Percentiles rank a stretch among this genome's conserved stretches.
phyloP scores from a whole-genome alignment of 306 rosid genomes.

The Begonia fuchsioides region DNA sequence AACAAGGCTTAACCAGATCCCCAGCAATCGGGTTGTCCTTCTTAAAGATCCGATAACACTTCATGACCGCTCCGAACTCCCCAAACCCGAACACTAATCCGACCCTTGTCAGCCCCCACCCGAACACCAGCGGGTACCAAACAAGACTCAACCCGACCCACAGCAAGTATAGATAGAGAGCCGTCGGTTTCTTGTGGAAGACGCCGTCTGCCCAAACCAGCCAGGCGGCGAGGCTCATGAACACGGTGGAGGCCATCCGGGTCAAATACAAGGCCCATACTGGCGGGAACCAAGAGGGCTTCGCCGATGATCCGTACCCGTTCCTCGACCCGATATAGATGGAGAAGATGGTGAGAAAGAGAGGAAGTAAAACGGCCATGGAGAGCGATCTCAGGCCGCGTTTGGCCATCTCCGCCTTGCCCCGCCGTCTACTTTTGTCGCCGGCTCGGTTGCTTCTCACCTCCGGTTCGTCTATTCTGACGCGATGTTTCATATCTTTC shows the following conservation, averaged over 20 bases:
- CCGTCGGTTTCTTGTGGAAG: slow-evolving; percentile 35
- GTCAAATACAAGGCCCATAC: slow-evolving; percentile 31
- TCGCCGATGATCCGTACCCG: not conserved
- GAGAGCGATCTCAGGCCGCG: slow-evolving; percentile 55
- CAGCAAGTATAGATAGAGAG: slow-evolving; percentile 28
- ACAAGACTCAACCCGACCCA: slow-evolving; percentile 24
- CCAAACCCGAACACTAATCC: slow-evolving; percentile 30
- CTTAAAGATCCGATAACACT: slow-evolving; percentile 23
- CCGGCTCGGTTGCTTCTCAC: not conserved
- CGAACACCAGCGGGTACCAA: slow-evolving; percentile 52
- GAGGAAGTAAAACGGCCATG: slow-evolving; percentile 30
- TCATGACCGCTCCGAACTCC: slow-evolving; percentile 16
- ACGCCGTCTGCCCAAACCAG: slow-evolving; percentile 72
- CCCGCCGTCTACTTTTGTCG: slow-evolving; percentile 8
- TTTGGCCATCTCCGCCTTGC: slow-evolving; percentile 39
- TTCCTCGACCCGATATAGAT: slow-evolving; percentile 14
- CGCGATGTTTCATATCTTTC: slow-evolving; percentile 30
- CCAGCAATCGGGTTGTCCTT: slow-evolving; percentile 22
- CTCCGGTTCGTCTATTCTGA: slow-evolving; percentile 9
- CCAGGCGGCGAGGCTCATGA: slow-evolving; percentile 63
- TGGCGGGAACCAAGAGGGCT: slow-evolving; percentile 65
- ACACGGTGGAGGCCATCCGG: slow-evolving; percentile 28
- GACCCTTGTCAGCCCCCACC: slow-evolving; percentile 20
- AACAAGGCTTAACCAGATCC: slow-evolving; percentile 35
- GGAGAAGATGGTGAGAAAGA: slow-evolving; percentile 29